Percentiles rank a stretch among this genome's conserved stretches.
Evolutionary conservation across 1,139 yeast genomes (phyloP).

Genomic region (Kurtzmaniella quercitrusa): DNA sequence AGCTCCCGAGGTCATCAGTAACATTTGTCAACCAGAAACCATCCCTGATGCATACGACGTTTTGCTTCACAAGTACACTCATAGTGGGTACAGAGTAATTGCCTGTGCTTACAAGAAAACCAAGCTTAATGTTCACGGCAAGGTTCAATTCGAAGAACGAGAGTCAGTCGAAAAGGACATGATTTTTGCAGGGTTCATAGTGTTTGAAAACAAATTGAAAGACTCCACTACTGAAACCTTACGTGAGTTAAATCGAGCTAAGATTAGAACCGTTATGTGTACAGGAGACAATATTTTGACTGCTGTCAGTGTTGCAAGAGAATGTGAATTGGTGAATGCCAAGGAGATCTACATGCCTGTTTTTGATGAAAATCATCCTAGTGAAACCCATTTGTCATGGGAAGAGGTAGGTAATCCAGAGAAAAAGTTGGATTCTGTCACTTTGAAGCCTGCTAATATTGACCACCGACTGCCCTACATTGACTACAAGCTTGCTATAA

Average conservation of each 20-base stretch:
- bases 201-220: slow-evolving; percentile 89
- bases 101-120: slow-evolving; percentile 75
- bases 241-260: slow-evolving; percentile 53
- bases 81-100: slow-evolving; percentile 89
- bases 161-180: slow-evolving; percentile 64
- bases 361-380: slow-evolving; percentile 34
- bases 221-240: slow-evolving; percentile 62
- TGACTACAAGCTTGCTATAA: slow-evolving; percentile 71
- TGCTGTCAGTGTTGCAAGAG: slow-evolving; percentile 88
- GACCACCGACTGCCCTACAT: slow-evolving; percentile 19
- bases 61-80: slow-evolving; percentile 77
- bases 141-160: slow-evolving; percentile 33
- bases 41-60: slow-evolving; percentile 76
- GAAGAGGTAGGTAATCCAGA: slow-evolving; percentile 57
- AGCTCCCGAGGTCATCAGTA: slow-evolving; percentile 93
- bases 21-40: slow-evolving; percentile 65
- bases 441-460: slow-evolving; percentile 49
- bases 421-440: slow-evolving; percentile 53
- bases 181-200: slow-evolving; percentile 78
- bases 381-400: slow-evolving; percentile 48
- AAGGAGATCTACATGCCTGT: slow-evolving; percentile 65
- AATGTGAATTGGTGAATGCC: slow-evolving; percentile 61
- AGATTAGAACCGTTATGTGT: slow-evolving; percentile 87
- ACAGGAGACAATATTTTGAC: slow-evolving; percentile 96
- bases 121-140: slow-evolving; percentile 6